Conservation (phyloP, 169 alveolate genomes). For the Plasmodium adleri region DNA sequence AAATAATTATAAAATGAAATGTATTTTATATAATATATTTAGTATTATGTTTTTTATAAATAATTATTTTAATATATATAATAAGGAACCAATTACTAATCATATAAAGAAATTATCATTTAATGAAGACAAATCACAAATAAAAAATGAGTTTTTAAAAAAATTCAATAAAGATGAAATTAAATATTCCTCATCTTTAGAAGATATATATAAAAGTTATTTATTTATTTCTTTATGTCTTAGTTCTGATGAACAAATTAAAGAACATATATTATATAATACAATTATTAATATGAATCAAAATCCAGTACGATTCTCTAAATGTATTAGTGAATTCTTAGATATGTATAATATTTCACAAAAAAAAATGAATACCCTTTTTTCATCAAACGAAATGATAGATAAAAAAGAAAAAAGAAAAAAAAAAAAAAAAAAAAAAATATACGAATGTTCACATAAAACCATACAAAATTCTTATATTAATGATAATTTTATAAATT, state of each 20-base stretch:
- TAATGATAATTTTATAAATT: constrained; percentile 54
- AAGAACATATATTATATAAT: constrained; percentile 47
- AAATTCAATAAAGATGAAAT: constrained; percentile 16
- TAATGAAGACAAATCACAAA: neutral
- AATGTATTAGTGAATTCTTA: constrained; percentile 52
- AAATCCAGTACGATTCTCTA: constrained; percentile 12
- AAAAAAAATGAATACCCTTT: constrained; percentile 38
- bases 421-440: neutral
- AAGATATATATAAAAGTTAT: constrained; percentile 42
- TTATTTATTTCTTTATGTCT: constrained; percentile 54
- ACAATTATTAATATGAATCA: constrained; percentile 54
- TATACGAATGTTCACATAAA: constrained; percentile 30
- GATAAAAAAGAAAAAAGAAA: constrained; percentile 34
- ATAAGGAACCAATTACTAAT: neutral
- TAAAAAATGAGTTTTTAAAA: constrained; percentile 4
- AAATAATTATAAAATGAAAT: constrained; percentile 67
- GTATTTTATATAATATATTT: constrained; percentile 58
- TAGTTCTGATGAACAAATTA: constrained; percentile 45
- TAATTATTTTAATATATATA: constrained; percentile 15
- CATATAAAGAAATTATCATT: neutral
- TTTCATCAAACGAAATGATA: constrained; percentile 1
- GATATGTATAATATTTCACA: constrained; percentile 41
- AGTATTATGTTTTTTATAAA: constrained; percentile 46
- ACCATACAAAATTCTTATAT: constrained; percentile 30
- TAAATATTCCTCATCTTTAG: constrained; percentile 24